Evolutionary conservation across 1,284 basidiomycete species (phyloP).

Genomic region (Malassezia restricta): DNA sequence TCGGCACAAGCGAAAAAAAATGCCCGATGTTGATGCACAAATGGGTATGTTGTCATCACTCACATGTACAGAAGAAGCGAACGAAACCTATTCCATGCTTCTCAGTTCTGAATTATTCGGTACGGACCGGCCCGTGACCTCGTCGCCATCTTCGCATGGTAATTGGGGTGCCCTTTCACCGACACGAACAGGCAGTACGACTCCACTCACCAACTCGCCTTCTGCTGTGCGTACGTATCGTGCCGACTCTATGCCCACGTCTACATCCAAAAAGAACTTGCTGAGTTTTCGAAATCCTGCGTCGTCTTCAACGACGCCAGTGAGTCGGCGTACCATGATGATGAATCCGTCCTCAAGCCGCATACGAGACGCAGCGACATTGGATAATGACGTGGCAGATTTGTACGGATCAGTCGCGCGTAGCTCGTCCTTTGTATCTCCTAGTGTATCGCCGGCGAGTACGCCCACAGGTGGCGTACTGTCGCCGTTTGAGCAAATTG

Average conservation of each 20-base stretch:
- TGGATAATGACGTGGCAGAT: constrained; percentile 10
- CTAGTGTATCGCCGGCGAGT: constrained; percentile 1
- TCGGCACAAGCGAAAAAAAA: constrained; percentile 31
- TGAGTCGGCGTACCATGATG: constrained; percentile 9
- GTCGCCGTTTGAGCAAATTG: constrained; percentile 27
- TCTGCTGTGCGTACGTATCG: background rate
- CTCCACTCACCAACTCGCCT: constrained; percentile 1
- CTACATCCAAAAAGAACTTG: constrained; percentile 48
- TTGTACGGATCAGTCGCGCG: background rate
- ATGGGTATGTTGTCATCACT: constrained; percentile 18
- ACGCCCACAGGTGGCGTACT: background rate
- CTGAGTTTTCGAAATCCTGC: constrained; percentile 47
- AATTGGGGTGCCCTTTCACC: constrained; percentile 1
- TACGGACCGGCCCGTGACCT: constrained; percentile 13
- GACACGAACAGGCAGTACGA: background rate
- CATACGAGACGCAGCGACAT: constrained; percentile 5
- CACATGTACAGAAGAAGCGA: constrained; percentile 49
- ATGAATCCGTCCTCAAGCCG: background rate
- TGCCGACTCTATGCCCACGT: constrained; percentile 18
- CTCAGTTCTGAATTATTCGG: constrained; percentile 52
- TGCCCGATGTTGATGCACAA: constrained; percentile 35
- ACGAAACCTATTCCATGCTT: constrained; percentile 51
- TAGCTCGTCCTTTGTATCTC: background rate
- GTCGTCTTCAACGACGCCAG: constrained; percentile 25
- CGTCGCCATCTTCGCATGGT: background rate